phyloP scores from a whole-genome alignment of 805 yeast genomes.

The Yarrowia hollandica region DNA sequence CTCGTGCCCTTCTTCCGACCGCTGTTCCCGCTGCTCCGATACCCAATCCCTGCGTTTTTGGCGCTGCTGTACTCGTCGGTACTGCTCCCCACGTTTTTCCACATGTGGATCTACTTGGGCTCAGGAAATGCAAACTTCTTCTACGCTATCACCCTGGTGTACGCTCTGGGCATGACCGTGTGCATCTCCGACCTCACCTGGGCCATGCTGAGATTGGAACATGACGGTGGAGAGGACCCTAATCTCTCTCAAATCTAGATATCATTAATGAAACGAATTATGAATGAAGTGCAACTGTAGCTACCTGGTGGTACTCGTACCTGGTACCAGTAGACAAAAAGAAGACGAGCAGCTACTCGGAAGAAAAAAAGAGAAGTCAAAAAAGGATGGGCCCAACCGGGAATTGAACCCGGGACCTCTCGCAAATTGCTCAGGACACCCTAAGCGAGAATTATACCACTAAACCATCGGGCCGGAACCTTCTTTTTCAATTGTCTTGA shows the following conservation, averaged over 20 bases:
- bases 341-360: too few species aligned
- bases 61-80: conserved; percentile 59
- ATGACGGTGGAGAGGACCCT: conserved; percentile 48
- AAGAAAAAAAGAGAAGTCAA: neutral
- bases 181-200: conserved; percentile 76
- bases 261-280: conserved; percentile 1
- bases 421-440: conserved; percentile 28
- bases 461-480: conserved; percentile 27
- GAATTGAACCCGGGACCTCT: conserved; percentile 29
- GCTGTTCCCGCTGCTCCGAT: conserved; percentile 44
- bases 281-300: neutral
- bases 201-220: conserved; percentile 73
- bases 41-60: conserved; percentile 52
- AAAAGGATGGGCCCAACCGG: conserved; percentile 26
- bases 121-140: conserved; percentile 96
- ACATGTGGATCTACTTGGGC: conserved; percentile 90
- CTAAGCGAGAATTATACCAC: conserved; percentile 29
- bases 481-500: too few species aligned
- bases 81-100: conserved; percentile 84
- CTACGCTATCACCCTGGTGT: conserved; percentile 86
- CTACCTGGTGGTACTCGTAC: too few species aligned
- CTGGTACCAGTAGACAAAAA: too few species aligned
- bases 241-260: conserved; percentile 33
- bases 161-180: conserved; percentile 67
- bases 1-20: conserved; percentile 44